These are phyloP conservation scores for Pseudotsuga menziesii DNA, from an alignment of 75 land plant genomes.

Conservation along the genomic window DNA sequence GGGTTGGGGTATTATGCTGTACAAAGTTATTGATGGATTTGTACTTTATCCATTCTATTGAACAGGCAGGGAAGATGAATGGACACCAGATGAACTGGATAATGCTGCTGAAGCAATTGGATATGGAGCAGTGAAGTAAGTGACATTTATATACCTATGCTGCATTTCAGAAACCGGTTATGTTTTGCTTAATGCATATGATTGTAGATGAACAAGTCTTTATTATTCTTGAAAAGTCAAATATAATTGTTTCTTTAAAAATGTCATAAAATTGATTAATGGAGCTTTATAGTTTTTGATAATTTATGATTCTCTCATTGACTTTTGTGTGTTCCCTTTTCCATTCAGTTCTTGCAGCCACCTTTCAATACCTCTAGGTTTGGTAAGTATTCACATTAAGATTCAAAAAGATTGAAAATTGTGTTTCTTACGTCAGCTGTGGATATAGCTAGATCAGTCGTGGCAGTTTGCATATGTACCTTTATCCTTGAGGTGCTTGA, in stretches of 20 bases:
- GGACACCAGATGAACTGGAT: slow-evolving; percentile 84
- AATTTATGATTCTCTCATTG: too few species aligned
- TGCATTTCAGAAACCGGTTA: background rate
- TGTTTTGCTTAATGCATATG: background rate
- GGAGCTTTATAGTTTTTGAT: too few species aligned
- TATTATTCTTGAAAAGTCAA: background rate
- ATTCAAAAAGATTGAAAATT: too few species aligned
- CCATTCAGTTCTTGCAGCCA: too few species aligned
- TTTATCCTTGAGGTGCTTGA: too few species aligned
- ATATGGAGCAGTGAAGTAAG: slow-evolving; percentile 95
- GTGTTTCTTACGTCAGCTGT: too few species aligned
- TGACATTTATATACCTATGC: background rate
- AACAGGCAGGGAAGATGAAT: slow-evolving; percentile 66
- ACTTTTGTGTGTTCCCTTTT: too few species aligned
- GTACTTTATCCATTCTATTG: slow-evolving; percentile 1
- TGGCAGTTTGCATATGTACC: too few species aligned
- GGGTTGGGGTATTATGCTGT: background rate
- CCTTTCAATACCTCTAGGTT: too few species aligned
- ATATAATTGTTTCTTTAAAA: background rate
- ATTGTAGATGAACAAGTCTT: background rate
- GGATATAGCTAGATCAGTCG: too few species aligned
- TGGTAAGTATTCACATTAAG: too few species aligned
- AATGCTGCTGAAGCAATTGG: slow-evolving; percentile 90
- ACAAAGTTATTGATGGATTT: background rate
- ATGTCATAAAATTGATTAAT: too few species aligned